phyloP scores from a whole-genome alignment of 1,284 basidiomycete species.

The Trichosporon sp. region DNA sequence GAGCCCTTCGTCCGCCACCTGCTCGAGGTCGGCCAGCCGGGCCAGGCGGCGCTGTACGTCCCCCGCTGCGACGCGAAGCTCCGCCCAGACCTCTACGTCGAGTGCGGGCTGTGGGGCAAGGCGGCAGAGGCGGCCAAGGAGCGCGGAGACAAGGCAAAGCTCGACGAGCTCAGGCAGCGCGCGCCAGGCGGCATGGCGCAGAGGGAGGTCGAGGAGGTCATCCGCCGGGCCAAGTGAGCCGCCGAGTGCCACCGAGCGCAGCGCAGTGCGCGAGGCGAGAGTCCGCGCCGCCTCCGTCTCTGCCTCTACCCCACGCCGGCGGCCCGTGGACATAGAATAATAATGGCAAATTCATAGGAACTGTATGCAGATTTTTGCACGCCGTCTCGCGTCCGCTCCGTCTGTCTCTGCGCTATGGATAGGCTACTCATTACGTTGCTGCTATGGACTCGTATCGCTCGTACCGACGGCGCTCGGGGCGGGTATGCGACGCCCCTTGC shows the following conservation, averaged over 20 bases:
- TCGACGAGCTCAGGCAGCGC: constrained; percentile 52
- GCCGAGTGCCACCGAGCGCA: no score
- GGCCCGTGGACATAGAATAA: not conserved
- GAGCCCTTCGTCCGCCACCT: constrained; percentile 71
- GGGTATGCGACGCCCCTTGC: no score
- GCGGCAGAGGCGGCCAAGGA: constrained; percentile 85
- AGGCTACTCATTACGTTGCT: not conserved
- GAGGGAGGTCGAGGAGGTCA: constrained; percentile 21
- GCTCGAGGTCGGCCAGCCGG: constrained; percentile 51
- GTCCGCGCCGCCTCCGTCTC: not conserved
- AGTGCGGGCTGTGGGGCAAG: constrained; percentile 80
- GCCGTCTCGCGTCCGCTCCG: not conserved
- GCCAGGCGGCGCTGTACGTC: constrained; percentile 71
- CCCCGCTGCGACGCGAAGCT: constrained; percentile 74
- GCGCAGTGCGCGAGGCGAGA: no score
- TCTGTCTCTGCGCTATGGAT: not conserved
- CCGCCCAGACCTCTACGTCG: constrained; percentile 76
- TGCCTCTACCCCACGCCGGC: no score
- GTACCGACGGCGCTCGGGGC: no score
- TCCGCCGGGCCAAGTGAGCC: constrained; percentile 18
- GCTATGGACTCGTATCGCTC: not conserved
- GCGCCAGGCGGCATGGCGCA: constrained; percentile 12
- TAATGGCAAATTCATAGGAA: constrained; percentile 1
- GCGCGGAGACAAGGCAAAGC: constrained; percentile 67
- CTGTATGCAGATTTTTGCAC: not conserved